phyloP scores from a whole-genome alignment of 1,139 yeast genomes.

The Candida smagusa region DNA sequence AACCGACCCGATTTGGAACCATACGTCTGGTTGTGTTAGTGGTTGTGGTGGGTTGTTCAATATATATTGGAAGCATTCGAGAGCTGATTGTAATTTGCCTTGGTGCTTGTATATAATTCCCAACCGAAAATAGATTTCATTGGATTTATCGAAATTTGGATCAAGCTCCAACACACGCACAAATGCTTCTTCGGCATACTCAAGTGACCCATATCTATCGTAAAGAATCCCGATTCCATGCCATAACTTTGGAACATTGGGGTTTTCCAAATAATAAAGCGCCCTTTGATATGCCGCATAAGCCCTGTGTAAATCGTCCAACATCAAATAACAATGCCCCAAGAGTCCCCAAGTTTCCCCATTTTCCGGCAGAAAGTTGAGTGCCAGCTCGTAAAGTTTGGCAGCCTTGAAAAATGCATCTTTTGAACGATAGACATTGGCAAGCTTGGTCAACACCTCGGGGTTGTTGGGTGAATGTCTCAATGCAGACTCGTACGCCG shows the following conservation, averaged over 20 bases:
- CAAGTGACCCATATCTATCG: slow-evolving; percentile 92
- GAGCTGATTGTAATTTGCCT: slow-evolving; percentile 77
- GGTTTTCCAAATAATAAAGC: slow-evolving; percentile 82
- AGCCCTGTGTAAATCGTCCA: slow-evolving; percentile 93
- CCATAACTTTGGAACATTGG: slow-evolving; percentile 96
- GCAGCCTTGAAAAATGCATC: slow-evolving; percentile 94
- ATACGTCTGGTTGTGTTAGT: slow-evolving; percentile 91
- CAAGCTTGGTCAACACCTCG: slow-evolving; percentile 79
- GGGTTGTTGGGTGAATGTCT: slow-evolving; percentile 84
- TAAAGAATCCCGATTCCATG: slow-evolving; percentile 96
- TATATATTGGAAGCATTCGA: slow-evolving; percentile 92
- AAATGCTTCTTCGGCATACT: slow-evolving; percentile 97
- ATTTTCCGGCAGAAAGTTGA: slow-evolving; percentile 77
- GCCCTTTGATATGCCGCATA: slow-evolving; percentile 97
- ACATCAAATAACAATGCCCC: slow-evolving; percentile 95
- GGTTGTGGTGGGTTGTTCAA: slow-evolving; percentile 92
- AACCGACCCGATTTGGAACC: slow-evolving; percentile 97
- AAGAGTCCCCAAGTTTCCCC: slow-evolving; percentile 97
- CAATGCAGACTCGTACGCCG: slow-evolving; percentile 86
- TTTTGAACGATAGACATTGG: slow-evolving; percentile 81
- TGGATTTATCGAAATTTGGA: slow-evolving; percentile 93
- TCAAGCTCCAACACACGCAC: slow-evolving; percentile 93
- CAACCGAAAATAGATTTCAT: slow-evolving; percentile 90
- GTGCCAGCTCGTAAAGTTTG: slow-evolving; percentile 84
- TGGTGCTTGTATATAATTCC: slow-evolving; percentile 98